Conservation (phyloP, 83 land plant genomes). For the Larix sibirica region DNA sequence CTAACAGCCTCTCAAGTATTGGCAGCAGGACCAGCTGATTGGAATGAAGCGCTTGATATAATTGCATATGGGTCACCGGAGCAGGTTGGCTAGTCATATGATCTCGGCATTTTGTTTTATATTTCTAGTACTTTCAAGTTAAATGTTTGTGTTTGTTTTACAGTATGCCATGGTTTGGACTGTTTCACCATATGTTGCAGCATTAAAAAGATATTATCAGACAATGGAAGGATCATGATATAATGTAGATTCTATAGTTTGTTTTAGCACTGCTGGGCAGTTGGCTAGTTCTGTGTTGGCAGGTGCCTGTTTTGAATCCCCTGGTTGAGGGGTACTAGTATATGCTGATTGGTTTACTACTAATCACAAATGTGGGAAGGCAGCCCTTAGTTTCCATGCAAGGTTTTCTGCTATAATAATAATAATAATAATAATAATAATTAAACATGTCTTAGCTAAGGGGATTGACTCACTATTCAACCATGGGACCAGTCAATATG, state of each 20-base stretch:
- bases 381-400: too few species aligned
- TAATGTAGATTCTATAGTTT: not conserved
- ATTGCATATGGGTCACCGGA: slow-evolving; percentile 87
- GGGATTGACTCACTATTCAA: too few species aligned
- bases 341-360: too few species aligned
- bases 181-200: not conserved
- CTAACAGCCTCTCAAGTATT: slow-evolving; percentile 25
- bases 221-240: not conserved
- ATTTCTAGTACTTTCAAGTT: not conserved
- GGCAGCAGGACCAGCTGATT: slow-evolving; percentile 74
- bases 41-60: slow-evolving; percentile 96
- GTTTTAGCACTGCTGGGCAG: not conserved
- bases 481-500: too few species aligned
- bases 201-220: too few species aligned
- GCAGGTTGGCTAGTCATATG: slow-evolving; percentile 43
- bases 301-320: too few species aligned
- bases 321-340: too few species aligned
- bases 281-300: too few species aligned
- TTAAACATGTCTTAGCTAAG: too few species aligned
- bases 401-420: too few species aligned
- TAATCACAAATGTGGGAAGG: too few species aligned
- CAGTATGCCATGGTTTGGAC: not conserved
- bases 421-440: too few species aligned
- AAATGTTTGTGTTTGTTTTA: not conserved
- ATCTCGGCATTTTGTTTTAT: not conserved